Evolutionary conservation across 805 yeast genomes (phyloP).

Genomic region (Candida succiphila): DNA sequence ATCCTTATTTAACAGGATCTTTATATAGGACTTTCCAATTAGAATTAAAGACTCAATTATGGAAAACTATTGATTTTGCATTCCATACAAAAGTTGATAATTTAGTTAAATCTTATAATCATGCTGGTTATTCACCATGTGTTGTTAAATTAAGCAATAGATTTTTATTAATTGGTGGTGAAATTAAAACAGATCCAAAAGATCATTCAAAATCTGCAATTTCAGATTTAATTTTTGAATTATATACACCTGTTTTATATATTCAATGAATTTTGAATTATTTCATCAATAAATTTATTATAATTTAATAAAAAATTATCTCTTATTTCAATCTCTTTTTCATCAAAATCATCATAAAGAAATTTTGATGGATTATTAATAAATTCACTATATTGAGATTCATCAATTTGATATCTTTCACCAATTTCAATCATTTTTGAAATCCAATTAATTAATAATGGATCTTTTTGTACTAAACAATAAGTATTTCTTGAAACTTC

Average conservation of each 20-base stretch:
- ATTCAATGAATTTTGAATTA: conserved; percentile 1
- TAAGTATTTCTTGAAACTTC: conserved; percentile 53
- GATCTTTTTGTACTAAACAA: conserved; percentile 11
- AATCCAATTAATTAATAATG: conserved; percentile 12
- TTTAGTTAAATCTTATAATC: not conserved
- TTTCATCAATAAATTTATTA: not conserved
- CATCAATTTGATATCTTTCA: conserved; percentile 17
- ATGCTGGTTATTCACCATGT: not conserved
- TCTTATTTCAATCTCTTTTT: not conserved
- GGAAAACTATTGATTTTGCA: conserved; percentile 1
- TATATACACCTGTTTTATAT: conserved; percentile 9
- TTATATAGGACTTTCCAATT: not conserved
- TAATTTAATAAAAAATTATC: not conserved
- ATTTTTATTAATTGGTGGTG: conserved; percentile 2
- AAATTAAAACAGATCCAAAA: not conserved
- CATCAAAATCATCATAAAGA: not conserved
- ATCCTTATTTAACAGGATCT: not conserved
- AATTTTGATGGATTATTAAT: conserved; percentile 6
- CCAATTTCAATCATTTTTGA: conserved; percentile 18
- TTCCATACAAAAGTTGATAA: too few relatives aligned
- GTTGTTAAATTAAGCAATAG: not conserved
- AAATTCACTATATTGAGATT: conserved; percentile 6
- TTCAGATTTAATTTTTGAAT: conserved; percentile 5
- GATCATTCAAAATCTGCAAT: not conserved
- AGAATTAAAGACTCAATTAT: conserved; percentile 1